Evolutionary conservation across 352 stramenopile species (phyloP).

Genomic region (Pythium chondricola): DNA sequence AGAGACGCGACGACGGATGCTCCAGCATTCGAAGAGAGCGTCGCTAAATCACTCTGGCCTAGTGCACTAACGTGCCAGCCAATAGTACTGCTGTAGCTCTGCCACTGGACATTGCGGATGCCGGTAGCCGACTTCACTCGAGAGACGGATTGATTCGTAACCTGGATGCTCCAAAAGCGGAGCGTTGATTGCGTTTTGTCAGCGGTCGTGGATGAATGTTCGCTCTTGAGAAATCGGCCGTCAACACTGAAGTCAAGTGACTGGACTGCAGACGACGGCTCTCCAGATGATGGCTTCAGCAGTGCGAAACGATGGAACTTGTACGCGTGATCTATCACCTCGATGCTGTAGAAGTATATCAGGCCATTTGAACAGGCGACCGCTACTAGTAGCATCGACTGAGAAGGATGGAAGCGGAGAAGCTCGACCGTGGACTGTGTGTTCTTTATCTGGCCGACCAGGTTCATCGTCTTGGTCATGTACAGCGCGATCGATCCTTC

Average conservation of each 20-base stretch:
- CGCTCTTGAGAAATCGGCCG: conserved; percentile 45
- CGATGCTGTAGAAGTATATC: conserved; percentile 65
- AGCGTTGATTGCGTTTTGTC: conserved; percentile 12
- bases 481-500: conserved; percentile 53
- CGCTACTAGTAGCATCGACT: conserved; percentile 29
- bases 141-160: conserved; percentile 28
- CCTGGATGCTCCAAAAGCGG: conserved; percentile 56
- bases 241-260: conserved; percentile 69
- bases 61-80: conserved; percentile 35
- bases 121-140: conserved; percentile 36
- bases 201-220: no score
- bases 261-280: conserved; percentile 10
- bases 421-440: conserved; percentile 31
- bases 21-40: conserved; percentile 7
- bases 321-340: conserved; percentile 11
- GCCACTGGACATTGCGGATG: conserved; percentile 47
- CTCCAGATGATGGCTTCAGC: conserved; percentile 35
- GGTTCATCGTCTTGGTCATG: conserved; percentile 21
- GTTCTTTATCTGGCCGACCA: conserved; percentile 55
- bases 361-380: conserved; percentile 55
- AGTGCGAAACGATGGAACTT: conserved; percentile 47
- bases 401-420: conserved; percentile 43
- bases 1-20: conserved; percentile 14
- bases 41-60: neutral
- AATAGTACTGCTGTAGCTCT: conserved; percentile 40